Percentiles rank a stretch among this genome's conserved stretches.
Conservation (phyloP, 208 protist genomes). For the Leptomonas pyrrhocoris region DNA sequence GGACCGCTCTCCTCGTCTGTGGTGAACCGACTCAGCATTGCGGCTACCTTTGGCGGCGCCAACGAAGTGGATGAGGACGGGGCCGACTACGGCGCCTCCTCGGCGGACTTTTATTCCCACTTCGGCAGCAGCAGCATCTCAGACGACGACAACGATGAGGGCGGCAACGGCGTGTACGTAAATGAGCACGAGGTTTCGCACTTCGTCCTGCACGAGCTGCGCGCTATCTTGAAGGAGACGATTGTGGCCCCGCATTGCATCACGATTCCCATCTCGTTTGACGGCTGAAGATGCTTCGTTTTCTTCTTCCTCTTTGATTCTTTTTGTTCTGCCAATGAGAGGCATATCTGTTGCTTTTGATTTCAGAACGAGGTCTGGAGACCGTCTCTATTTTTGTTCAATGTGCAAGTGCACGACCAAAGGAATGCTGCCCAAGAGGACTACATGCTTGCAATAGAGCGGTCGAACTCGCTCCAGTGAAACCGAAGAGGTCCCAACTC, state of each 20-base stretch:
- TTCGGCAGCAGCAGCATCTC: slow-evolving; percentile 36
- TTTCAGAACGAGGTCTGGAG: too few species aligned
- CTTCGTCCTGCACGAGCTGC: slow-evolving; percentile 75
- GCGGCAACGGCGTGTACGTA: slow-evolving; percentile 47
- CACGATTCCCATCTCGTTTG: slow-evolving; percentile 46
- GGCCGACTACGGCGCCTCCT: slow-evolving; percentile 31
- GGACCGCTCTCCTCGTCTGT: slow-evolving; percentile 66
- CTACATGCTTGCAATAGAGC: too few species aligned
- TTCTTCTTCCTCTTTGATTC: slow-evolving; percentile 8
- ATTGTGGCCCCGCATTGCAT: slow-evolving; percentile 80
- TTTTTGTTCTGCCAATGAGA: background rate
- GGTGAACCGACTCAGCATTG: slow-evolving; percentile 68
- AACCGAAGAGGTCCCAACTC: too few species aligned
- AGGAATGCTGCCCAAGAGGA: too few species aligned
- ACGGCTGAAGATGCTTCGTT: background rate
- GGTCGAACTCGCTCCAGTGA: too few species aligned
- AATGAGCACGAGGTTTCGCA: slow-evolving; percentile 72
- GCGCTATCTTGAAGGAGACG: slow-evolving; percentile 64
- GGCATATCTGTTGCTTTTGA: too few species aligned
- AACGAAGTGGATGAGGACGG: slow-evolving; percentile 18
- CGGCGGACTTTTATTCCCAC: slow-evolving; percentile 31
- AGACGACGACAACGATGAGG: slow-evolving; percentile 25
- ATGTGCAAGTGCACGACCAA: too few species aligned
- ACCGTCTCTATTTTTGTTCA: too few species aligned
- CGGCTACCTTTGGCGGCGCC: slow-evolving; percentile 56